Evolutionary conservation across 495 filamentous ascomycete genomes (phyloP), one percentile per base, ranked within the genome.

Genomic region (Talaromyces trachyspermus): DNA sequence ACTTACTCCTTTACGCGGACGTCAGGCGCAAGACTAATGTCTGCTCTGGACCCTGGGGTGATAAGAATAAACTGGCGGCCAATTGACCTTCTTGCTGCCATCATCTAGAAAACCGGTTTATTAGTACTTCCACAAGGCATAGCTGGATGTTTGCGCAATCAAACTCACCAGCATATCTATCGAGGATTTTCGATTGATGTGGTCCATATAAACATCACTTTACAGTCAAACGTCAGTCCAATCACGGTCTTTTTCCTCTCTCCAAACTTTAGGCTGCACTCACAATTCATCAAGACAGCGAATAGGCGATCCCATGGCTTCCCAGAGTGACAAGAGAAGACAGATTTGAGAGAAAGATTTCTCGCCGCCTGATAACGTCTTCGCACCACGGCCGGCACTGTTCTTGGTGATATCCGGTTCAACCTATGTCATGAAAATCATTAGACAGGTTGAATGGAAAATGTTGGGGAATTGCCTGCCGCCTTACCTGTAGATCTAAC

Each of bases 271-370:
- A 39, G 19, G 2, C 33, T 14, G 19, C 32, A 69, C 77, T 53
- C 63, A 83, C 80, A 96, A 99, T 66, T 99, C 92, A 65, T 99
- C 92, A 40, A 99, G 75, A 59, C 94, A 97, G 30, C 92, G 78
- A 45, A 99, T 81, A 0, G 91, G 90, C 9, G 86, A 88, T 5
- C 90, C 90, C 91, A 99, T 97, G 32, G 92, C 94, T 59, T 97
- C 92, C 92, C 92, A 98, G 17, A 98, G 81, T 15, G 87, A 77
- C 23, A 99, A 72, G 30, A 99, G 69, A 44, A 99, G 73, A 61
- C 92, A 99, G 48, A 96, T 91, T 10, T 89, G 92, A 1, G 90
- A 94, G 68, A 97, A 99, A 0, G 89, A 95, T 60, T 96, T 97
- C 64, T 99, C 92, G 30, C 92, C 92, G 38, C 92, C 92, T 5